Evolutionary conservation across 257 asterid species (phyloP), one percentile per base, ranked within the genome.

Genomic region (Thymus quinquecostatus): DNA sequence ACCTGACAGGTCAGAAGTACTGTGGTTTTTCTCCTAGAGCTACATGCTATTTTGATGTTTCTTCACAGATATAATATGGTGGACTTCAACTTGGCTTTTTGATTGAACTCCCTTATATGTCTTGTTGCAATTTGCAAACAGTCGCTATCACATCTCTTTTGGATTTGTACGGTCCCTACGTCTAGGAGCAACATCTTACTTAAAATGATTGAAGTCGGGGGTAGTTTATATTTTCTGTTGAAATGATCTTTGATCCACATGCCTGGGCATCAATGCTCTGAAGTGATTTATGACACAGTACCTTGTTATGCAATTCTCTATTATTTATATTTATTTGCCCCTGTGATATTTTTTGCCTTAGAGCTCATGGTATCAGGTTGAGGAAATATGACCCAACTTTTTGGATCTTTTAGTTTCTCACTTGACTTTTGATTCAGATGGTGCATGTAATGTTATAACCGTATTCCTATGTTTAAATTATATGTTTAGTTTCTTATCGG

Each of bases 281-380:
- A 68, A 75, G 36, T 60, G 58, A 60, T 50, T 21, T 21, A 21
- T 68, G 59, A 36, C 73, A 57, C 43, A 29, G 74, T 8, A 29
- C 9, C 66, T 43, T 51, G 43, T 50, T 59, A 50, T 60, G 63
- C 36, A 67, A 69, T 53, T 27, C 32, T 21, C 27, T 60, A 30
- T 49, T 10, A 40, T 14, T 29, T 48, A 28, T 66, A 4, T 21
- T 11, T 50, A 66, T 74, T 74, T 74, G 33, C 29, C 12, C 45
- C 4, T 59, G 33, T 28, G 34, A 27, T 58, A 58, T 32, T 28
- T 57, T 0, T 33, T 28, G 49, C 45, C 21, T 10, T 38, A 43
- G 32, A 49, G 56, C 60, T 29, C 47, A 29, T 12, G 50, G 41
- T 40, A 33, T 27, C 28, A 33, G 62, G 10, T 13, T 60, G 41